Conservation (phyloP, 129 eudicot genomes). For the Artemisia annua region DNA sequence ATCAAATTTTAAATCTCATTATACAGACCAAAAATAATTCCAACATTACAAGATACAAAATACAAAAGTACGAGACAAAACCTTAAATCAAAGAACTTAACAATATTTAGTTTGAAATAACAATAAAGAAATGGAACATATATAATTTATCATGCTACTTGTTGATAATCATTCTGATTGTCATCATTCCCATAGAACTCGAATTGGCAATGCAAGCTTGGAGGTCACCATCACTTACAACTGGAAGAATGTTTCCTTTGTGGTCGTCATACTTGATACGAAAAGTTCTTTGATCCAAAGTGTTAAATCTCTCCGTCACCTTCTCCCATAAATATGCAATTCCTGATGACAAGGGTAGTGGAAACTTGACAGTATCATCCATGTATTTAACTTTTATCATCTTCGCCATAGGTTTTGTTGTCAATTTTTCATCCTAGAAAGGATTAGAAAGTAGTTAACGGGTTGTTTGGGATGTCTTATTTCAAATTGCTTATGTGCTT, state of each 20-base stretch:
- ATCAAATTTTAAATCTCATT: neutral
- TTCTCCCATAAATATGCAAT: slow-evolving; percentile 8
- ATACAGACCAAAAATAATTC: neutral
- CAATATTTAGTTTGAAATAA: neutral
- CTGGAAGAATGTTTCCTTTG: neutral
- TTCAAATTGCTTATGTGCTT: no score
- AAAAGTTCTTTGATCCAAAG: neutral
- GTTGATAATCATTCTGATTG: slow-evolving; percentile 3
- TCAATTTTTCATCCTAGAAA: neutral
- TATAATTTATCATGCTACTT: neutral
- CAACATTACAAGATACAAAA: neutral
- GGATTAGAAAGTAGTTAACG: no score
- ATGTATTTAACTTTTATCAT: neutral
- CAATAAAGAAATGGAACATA: neutral
- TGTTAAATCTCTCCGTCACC: neutral
- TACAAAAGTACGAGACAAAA: neutral
- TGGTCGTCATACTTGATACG: neutral
- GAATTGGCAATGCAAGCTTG: slow-evolving; percentile 10
- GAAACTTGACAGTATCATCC: neutral
- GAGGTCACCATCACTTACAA: slow-evolving; percentile 5
- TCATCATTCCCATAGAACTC: neutral
- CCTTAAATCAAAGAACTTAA: neutral
- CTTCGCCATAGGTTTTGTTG: neutral
- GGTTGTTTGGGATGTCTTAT: no score
- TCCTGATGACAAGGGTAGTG: neutral